Evolutionary conservation across 148 eudicot genomes (phyloP).

Genomic region (Mesembryanthemum crystallinum): DNA sequence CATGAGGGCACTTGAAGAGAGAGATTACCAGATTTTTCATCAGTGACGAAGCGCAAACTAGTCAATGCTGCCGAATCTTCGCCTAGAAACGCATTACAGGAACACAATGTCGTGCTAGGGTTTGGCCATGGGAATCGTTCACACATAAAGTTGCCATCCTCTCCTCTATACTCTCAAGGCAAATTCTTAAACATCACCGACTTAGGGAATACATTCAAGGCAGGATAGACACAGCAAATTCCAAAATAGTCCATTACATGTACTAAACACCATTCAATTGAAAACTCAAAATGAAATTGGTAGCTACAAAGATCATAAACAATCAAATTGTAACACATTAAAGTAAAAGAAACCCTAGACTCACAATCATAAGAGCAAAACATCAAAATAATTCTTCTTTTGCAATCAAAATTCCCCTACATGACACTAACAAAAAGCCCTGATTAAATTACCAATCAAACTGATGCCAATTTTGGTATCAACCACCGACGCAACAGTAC

Average conservation of each 20-base stretch:
- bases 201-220: background rate
- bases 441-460: conserved; percentile 53
- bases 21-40: no score
- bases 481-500: conserved; percentile 38
- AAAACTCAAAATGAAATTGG: no score
- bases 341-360: background rate
- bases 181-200: background rate
- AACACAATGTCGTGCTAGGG: no score
- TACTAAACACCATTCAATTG: background rate
- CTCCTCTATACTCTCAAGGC: background rate
- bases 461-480: conserved; percentile 30
- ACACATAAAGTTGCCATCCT: background rate
- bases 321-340: background rate
- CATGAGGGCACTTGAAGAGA: no score
- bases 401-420: background rate
- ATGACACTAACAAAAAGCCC: conserved; percentile 1
- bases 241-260: background rate
- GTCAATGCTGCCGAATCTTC: no score
- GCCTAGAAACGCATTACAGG: no score
- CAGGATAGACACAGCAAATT: background rate
- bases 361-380: background rate
- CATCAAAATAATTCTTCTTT: background rate
- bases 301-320: background rate
- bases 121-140: no score
- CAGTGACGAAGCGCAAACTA: no score